Conservation (phyloP, 2,329 filamentous ascomycete genomes). For the Helotiales sp. region DNA sequence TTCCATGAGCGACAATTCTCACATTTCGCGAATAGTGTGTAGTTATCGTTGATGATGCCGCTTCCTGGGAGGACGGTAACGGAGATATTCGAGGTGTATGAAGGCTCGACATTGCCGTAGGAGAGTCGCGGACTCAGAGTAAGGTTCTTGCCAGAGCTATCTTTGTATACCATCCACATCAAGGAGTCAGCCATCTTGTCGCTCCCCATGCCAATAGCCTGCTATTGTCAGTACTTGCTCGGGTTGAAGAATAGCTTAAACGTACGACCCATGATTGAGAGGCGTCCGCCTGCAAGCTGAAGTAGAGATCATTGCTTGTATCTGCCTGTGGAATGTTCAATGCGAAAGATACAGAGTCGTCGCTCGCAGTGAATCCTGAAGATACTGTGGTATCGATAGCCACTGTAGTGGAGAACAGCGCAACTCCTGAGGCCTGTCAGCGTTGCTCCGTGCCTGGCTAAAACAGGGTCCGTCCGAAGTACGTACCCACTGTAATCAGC, state of each 20-base stretch:
- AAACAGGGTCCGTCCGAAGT: not conserved
- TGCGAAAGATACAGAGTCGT: constrained; percentile 48
- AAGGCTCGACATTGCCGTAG: constrained; percentile 53
- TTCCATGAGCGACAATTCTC: constrained; percentile 53
- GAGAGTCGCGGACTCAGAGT: constrained; percentile 57
- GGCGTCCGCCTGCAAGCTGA: constrained; percentile 51
- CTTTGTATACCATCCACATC: constrained; percentile 55
- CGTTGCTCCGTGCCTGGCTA: not conserved
- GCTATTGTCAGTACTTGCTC: constrained; percentile 3
- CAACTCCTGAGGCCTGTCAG: constrained; percentile 4
- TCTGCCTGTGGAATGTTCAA: constrained; percentile 49
- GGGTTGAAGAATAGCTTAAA: not conserved
- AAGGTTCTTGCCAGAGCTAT: constrained; percentile 46
- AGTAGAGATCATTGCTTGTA: constrained; percentile 49
- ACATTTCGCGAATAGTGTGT: constrained; percentile 53
- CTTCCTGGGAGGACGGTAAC: constrained; percentile 48
- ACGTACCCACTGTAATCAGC: constrained; percentile 19
- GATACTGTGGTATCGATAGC: constrained; percentile 40
- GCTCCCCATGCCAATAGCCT: constrained; percentile 54
- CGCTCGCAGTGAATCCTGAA: constrained; percentile 46
- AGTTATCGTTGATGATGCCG: constrained; percentile 41
- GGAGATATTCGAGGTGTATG: constrained; percentile 43
- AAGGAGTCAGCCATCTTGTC: constrained; percentile 52
- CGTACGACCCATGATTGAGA: constrained; percentile 48
- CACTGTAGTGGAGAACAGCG: constrained; percentile 11